Evolutionary conservation across 2,329 filamentous ascomycete species (phyloP).

Genomic region (Pseudogymnoascus sp.): DNA sequence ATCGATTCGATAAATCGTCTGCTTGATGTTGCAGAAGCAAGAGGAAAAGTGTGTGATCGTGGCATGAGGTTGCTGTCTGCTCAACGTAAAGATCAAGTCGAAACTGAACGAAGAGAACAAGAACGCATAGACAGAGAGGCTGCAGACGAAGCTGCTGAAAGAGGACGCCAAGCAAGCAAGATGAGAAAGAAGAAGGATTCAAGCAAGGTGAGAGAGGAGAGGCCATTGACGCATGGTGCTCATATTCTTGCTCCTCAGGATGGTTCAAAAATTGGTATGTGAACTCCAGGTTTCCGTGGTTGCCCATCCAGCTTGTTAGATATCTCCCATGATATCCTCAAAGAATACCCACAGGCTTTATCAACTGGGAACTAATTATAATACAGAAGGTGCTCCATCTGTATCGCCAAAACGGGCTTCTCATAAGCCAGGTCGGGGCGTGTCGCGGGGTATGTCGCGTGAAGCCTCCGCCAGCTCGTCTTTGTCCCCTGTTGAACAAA

Average conservation of each 20-base stretch:
- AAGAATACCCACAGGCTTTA: slow-evolving; percentile 1
- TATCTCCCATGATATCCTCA: background rate
- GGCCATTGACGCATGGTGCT: slow-evolving; percentile 51
- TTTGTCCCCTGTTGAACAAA: slow-evolving; percentile 41
- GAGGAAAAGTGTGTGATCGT: slow-evolving; percentile 59
- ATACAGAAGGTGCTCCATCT: background rate
- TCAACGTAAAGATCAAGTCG: slow-evolving; percentile 51
- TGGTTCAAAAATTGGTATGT: slow-evolving; percentile 49
- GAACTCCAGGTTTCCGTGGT: background rate
- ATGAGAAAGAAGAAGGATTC: slow-evolving; percentile 72
- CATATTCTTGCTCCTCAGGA: slow-evolving; percentile 57
- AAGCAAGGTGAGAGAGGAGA: slow-evolving; percentile 49
- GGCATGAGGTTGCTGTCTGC: slow-evolving; percentile 63
- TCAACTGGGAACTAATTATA: background rate
- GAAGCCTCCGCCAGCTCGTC: slow-evolving; percentile 51
- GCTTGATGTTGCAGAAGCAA: slow-evolving; percentile 56
- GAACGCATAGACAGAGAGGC: slow-evolving; percentile 35
- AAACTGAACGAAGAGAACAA: slow-evolving; percentile 38
- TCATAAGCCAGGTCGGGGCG: background rate
- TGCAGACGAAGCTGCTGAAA: slow-evolving; percentile 40
- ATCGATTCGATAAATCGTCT: slow-evolving; percentile 56
- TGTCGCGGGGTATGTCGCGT: slow-evolving; percentile 23
- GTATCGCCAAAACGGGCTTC: background rate
- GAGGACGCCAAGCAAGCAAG: slow-evolving; percentile 49
- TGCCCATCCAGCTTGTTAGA: background rate